Conservation (phyloP, 2,329 filamentous ascomycete genomes). For the Ascochyta lentis region DNA sequence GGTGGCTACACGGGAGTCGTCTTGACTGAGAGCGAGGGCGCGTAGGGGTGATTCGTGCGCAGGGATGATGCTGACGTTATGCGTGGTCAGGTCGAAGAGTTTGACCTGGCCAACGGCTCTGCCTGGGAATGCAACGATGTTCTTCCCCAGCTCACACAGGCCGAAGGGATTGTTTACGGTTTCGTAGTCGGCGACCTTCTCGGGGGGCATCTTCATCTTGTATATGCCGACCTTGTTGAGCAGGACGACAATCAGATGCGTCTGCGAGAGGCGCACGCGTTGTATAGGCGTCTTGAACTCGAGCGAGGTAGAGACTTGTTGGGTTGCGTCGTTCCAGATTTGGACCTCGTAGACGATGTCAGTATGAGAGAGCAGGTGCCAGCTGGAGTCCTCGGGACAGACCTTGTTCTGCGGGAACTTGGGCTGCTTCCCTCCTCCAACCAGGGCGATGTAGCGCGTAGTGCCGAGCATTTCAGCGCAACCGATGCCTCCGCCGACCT, state of each 20-base stretch:
- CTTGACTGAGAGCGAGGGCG: constrained; percentile 78
- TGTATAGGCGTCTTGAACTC: constrained; percentile 82
- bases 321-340: constrained; percentile 89
- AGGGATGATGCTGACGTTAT: constrained; percentile 90
- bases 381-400: constrained; percentile 34
- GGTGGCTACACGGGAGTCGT: constrained; percentile 83
- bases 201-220: constrained; percentile 74
- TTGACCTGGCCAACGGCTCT: constrained; percentile 87
- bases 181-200: constrained; percentile 77
- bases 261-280: constrained; percentile 77
- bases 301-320: constrained; percentile 75
- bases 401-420: constrained; percentile 90
- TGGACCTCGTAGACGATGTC: constrained; percentile 64
- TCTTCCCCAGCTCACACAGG: constrained; percentile 76
- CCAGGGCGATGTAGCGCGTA: constrained; percentile 85
- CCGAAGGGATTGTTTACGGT: constrained; percentile 86
- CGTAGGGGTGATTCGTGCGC: constrained; percentile 82
- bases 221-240: constrained; percentile 84
- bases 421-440: constrained; percentile 84
- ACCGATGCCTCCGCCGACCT: constrained; percentile 71
- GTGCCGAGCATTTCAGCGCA: constrained; percentile 86
- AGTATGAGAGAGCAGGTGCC: constrained; percentile 34
- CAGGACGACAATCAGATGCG: constrained; percentile 79
- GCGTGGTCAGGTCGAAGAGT: constrained; percentile 76
- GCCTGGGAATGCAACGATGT: constrained; percentile 83